A percentile compares a stretch with the other conserved stretches of the same genome.
Conservation (phyloP, 176 grass and related monocot species). For the Cenchrus fungigraminus region DNA sequence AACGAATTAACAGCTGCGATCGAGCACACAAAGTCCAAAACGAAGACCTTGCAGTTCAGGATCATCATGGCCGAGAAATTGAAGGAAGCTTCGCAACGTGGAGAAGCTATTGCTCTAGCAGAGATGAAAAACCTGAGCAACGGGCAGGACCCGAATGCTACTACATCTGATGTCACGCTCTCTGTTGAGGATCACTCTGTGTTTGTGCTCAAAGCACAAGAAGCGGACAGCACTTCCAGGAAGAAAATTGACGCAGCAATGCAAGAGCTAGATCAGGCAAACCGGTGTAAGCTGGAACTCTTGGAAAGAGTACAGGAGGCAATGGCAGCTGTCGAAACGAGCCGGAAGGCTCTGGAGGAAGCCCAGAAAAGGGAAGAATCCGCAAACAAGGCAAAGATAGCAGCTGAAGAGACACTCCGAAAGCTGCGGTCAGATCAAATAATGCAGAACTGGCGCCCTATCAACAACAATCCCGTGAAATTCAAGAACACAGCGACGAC, state of each 20-base stretch:
- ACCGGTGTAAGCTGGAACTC: slow-evolving; percentile 59
- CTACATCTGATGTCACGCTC: slow-evolving; percentile 40
- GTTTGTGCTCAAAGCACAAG: slow-evolving; percentile 57
- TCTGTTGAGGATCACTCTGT: slow-evolving; percentile 50
- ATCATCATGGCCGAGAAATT: slow-evolving; percentile 75
- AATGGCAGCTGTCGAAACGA: slow-evolving; percentile 63
- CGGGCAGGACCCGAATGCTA: neutral
- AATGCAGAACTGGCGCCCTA: slow-evolving; percentile 48
- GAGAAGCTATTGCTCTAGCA: slow-evolving; percentile 56
- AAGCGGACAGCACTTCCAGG: slow-evolving; percentile 46
- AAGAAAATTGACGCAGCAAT: slow-evolving; percentile 60
- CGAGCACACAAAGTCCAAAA: slow-evolving; percentile 72
- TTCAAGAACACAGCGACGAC: slow-evolving; percentile 62
- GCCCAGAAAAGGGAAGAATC: slow-evolving; percentile 77
- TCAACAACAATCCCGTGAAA: slow-evolving; percentile 48
- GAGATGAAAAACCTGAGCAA: slow-evolving; percentile 55
- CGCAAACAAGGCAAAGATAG: slow-evolving; percentile 56
- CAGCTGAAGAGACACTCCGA: slow-evolving; percentile 61
- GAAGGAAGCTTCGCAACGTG: slow-evolving; percentile 69
- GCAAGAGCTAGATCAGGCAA: slow-evolving; percentile 71
- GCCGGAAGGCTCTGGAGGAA: slow-evolving; percentile 77
- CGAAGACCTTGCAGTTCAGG: slow-evolving; percentile 78
- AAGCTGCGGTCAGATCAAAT: slow-evolving; percentile 66
- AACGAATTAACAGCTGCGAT: slow-evolving; percentile 65
- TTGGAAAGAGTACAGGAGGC: slow-evolving; percentile 92